Percentiles rank a stretch among this genome's conserved stretches.
phyloP scores from a whole-genome alignment of 768 basidiomycete genomes.

The Hygrocybe punicea region DNA sequence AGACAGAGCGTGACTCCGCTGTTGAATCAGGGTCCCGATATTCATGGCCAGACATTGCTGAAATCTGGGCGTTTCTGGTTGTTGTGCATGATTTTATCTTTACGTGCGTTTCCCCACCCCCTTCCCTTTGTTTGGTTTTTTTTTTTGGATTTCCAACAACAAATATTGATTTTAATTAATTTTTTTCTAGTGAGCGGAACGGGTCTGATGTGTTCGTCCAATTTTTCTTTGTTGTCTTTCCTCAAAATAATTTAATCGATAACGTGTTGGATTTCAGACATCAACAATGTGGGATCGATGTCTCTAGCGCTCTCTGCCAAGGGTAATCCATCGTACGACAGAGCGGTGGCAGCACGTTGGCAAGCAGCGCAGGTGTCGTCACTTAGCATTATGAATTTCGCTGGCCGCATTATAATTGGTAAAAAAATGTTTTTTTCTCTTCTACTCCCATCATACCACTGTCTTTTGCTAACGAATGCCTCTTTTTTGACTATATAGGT shows the following conservation, averaged over 20 bases:
- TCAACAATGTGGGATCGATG: conserved; percentile 77
- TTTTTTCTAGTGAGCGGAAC: conserved; percentile 57
- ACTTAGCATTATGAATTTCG: conserved; percentile 77
- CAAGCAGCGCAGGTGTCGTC: conserved; percentile 84
- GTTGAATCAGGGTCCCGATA: conserved; percentile 15
- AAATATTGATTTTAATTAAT: background rate
- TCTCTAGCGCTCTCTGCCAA: conserved; percentile 65
- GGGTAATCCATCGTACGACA: conserved; percentile 59
- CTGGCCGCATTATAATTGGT: conserved; percentile 78
- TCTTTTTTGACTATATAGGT: too few species aligned
- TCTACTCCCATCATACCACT: too few species aligned
- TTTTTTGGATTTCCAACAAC: background rate
- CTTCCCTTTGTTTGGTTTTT: conserved; percentile 32
- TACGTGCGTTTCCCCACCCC: conserved; percentile 46
- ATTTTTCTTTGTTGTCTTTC: background rate
- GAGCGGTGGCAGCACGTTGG: conserved; percentile 63
- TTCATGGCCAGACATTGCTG: conserved; percentile 21
- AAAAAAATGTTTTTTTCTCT: too few species aligned
- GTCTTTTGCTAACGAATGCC: too few species aligned
- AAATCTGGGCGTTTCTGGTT: conserved; percentile 27
- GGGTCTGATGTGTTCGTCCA: conserved; percentile 65
- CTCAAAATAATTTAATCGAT: conserved; percentile 7
- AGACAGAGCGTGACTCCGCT: background rate
- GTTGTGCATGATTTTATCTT: conserved; percentile 46
- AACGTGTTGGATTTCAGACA: conserved; percentile 42